These are phyloP conservation scores for Penstemon barbatus DNA, from an alignment of 257 asterid species.

Conservation along the genomic window DNA sequence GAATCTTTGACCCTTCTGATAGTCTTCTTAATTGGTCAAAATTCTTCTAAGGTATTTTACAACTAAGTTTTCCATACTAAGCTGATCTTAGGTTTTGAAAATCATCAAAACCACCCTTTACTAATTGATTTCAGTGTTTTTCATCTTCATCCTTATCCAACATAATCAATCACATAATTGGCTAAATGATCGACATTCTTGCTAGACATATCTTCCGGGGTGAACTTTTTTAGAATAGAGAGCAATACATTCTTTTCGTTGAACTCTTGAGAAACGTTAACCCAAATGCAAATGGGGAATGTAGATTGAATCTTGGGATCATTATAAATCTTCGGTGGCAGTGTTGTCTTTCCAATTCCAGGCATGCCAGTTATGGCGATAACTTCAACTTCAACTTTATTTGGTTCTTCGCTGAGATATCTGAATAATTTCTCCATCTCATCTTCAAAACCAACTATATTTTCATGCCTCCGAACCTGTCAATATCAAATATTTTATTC, in stretches of 20 bases:
- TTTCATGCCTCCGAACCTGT: no score
- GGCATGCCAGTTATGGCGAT: constrained; percentile 3
- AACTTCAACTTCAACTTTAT: background rate
- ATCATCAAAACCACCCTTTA: no score
- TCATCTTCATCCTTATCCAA: no score
- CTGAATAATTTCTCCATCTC: background rate
- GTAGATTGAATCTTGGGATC: background rate
- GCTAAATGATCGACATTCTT: background rate
- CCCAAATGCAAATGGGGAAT: background rate
- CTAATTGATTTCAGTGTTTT: no score
- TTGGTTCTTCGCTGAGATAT: background rate
- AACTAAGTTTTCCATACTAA: no score
- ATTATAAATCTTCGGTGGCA: background rate
- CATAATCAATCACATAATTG: no score
- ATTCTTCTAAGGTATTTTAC: no score
- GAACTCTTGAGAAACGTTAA: background rate
- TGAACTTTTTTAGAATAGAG: background rate
- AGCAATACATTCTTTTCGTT: background rate
- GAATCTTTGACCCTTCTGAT: no score
- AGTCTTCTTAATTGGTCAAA: no score
- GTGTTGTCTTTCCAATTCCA: background rate
- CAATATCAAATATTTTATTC: no score
- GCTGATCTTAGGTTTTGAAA: no score
- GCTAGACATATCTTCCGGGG: background rate
- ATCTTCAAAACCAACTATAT: background rate